Conservation (phyloP, 2,329 filamentous ascomycete species). For the Thielaviopsis populi region DNA sequence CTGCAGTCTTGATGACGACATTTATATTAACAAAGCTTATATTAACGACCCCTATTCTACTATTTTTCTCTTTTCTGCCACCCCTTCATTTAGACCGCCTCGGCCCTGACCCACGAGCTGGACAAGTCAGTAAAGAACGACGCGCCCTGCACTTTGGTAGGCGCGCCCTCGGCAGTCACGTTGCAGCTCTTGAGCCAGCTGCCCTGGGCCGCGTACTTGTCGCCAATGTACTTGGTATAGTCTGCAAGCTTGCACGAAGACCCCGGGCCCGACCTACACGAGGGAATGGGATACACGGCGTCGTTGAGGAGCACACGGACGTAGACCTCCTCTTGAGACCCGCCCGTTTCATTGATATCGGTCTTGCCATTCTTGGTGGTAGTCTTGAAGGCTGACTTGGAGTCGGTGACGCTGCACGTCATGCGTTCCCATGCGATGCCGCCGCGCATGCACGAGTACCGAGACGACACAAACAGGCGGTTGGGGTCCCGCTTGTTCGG, state of each 20-base stretch:
- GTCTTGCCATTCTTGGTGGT: constrained; percentile 13
- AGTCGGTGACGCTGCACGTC: constrained; percentile 29
- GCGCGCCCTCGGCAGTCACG: constrained; percentile 28
- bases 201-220: constrained; percentile 34
- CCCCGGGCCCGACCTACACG: constrained; percentile 41
- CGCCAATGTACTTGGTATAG: constrained; percentile 30
- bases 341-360: not conserved
- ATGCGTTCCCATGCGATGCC: constrained; percentile 50
- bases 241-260: constrained; percentile 34
- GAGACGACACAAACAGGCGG: constrained; percentile 39
- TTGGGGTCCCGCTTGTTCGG: constrained; percentile 31
- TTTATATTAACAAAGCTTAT: not conserved
- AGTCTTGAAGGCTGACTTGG: constrained; percentile 3
- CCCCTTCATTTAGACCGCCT: not conserved
- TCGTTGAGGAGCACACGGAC: constrained; percentile 48
- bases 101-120: constrained; percentile 24
- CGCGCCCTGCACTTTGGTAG: constrained; percentile 30
- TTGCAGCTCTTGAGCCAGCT: constrained; percentile 36
- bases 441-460: constrained; percentile 47
- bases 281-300: constrained; percentile 43
- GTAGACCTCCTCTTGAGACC: constrained; percentile 27
- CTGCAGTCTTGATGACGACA: not conserved
- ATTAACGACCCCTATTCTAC: not conserved
- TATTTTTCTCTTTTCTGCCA: not conserved
- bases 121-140: constrained; percentile 35